Conservation (phyloP, 768 basidiomycete genomes). For the Lyophyllum semitale region DNA sequence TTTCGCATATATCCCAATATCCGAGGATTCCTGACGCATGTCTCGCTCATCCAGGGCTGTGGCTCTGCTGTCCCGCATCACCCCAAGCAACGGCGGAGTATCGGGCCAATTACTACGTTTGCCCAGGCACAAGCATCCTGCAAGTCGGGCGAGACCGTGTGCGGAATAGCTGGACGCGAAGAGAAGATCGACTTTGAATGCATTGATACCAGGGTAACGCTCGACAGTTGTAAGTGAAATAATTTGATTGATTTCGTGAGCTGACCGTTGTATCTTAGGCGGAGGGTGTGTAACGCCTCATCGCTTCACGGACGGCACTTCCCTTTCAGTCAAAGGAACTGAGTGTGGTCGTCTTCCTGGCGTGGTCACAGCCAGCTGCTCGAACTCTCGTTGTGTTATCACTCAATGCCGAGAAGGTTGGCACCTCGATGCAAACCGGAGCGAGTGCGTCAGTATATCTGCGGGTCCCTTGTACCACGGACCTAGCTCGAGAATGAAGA, state of each 20-base stretch:
- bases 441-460: conserved; percentile 20
- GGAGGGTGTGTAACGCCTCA: conserved; percentile 42
- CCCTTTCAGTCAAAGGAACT: conserved; percentile 16
- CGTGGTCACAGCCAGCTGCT: conserved; percentile 23
- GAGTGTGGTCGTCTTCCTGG: conserved; percentile 33
- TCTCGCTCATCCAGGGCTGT: conserved; percentile 34
- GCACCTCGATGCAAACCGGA: conserved; percentile 20
- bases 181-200: conserved; percentile 36
- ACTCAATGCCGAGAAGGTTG: conserved; percentile 29
- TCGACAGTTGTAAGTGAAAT: conserved; percentile 37
- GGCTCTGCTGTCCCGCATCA: conserved; percentile 34
- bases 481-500: conserved; percentile 18
- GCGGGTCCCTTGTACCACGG: conserved; percentile 7
- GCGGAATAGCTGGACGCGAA: conserved; percentile 36
- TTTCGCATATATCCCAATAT: background rate
- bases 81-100: conserved; percentile 10
- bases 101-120: conserved; percentile 24
- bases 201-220: conserved; percentile 37
- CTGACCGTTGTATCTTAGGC: too few relatives aligned
- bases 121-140: conserved; percentile 31
- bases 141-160: conserved; percentile 30
- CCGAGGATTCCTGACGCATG: background rate
- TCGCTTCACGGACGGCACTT: conserved; percentile 27
- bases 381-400: conserved; percentile 27
- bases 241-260: too few relatives aligned